Conservation (phyloP, 768 basidiomycete species). For the Termitomyces sp. region DNA sequence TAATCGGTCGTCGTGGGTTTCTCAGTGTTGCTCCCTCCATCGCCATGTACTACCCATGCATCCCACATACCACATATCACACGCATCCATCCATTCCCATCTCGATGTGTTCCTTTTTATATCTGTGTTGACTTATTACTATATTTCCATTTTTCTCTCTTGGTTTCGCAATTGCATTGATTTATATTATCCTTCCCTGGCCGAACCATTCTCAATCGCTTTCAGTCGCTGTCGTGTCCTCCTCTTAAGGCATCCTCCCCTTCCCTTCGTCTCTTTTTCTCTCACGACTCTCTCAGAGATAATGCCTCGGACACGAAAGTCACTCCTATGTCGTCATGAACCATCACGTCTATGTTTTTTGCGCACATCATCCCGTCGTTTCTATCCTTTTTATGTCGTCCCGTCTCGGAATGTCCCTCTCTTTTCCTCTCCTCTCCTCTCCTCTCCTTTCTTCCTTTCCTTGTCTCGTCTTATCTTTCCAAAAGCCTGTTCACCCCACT, state of each 20-base stretch:
- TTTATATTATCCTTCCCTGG: slow-evolving; percentile 15
- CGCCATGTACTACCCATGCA: slow-evolving; percentile 19
- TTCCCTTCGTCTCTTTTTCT: slow-evolving; percentile 13
- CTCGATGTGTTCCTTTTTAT: slow-evolving; percentile 22
- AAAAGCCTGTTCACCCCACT: slow-evolving; percentile 8
- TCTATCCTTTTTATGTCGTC: slow-evolving; percentile 5
- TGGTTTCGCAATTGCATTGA: slow-evolving; percentile 21
- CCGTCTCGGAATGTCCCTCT: slow-evolving; percentile 11
- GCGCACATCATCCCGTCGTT: slow-evolving; percentile 19
- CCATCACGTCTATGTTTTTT: slow-evolving; percentile 15
- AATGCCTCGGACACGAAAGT: slow-evolving; percentile 17
- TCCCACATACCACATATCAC: slow-evolving; percentile 10
- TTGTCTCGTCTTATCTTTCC: slow-evolving; percentile 21
- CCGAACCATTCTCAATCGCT: slow-evolving; percentile 16
- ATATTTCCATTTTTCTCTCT: slow-evolving; percentile 18
- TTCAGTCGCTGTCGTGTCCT: slow-evolving; percentile 33
- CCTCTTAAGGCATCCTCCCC: slow-evolving; percentile 20
- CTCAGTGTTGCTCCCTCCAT: slow-evolving; percentile 19
- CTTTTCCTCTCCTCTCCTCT: slow-evolving; percentile 14
- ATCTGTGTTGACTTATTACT: slow-evolving; percentile 21
- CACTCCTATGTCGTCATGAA: slow-evolving; percentile 18
- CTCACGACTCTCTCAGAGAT: slow-evolving; percentile 9
- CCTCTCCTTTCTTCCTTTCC: slow-evolving; percentile 16
- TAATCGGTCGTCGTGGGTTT: slow-evolving; percentile 26
- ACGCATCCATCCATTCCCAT: slow-evolving; percentile 14